These are phyloP conservation scores for Paradendryphiella salina DNA, from an alignment of 2,329 filamentous ascomycete genomes.

Conservation along the genomic window DNA sequence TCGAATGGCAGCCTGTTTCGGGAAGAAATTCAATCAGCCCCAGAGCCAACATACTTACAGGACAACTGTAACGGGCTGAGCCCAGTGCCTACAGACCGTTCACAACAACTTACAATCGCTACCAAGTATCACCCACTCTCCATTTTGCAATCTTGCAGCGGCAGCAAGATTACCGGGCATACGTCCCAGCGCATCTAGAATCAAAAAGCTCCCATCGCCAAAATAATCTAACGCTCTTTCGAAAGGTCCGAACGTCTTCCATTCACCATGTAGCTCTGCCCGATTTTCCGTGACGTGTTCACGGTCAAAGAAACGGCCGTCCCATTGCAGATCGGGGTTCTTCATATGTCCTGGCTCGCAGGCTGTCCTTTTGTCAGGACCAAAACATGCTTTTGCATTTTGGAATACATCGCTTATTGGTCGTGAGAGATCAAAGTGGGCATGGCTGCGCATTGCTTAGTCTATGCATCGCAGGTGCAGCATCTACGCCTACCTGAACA, in stretches of 20 bases:
- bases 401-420: conserved; percentile 36
- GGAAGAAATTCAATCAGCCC: not conserved
- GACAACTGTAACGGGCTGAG: no score
- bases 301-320: conserved; percentile 42
- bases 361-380: conserved; percentile 32
- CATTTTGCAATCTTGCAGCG: conserved; percentile 28
- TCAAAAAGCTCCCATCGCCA: conserved; percentile 47
- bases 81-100: no score
- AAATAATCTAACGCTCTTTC: conserved; percentile 45
- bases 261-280: conserved; percentile 34
- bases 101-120: conserved; percentile 35
- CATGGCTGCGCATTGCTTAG: conserved; percentile 29
- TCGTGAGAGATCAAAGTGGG: conserved; percentile 42
- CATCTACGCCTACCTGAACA: conserved; percentile 33
- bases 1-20: conserved; percentile 33
- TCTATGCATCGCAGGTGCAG: not conserved
- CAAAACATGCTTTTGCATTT: conserved; percentile 38
- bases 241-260: conserved; percentile 43
- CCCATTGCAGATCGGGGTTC: conserved; percentile 35
- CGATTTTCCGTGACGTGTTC: conserved; percentile 33
- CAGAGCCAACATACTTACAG: no score
- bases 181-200: conserved; percentile 46
- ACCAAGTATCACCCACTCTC: conserved; percentile 40
- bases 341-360: conserved; percentile 40
- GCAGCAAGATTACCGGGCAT: conserved; percentile 48